Evolutionary conservation across 306 rosid genomes (phyloP).

Genomic region (Castanopsis chinensis): DNA sequence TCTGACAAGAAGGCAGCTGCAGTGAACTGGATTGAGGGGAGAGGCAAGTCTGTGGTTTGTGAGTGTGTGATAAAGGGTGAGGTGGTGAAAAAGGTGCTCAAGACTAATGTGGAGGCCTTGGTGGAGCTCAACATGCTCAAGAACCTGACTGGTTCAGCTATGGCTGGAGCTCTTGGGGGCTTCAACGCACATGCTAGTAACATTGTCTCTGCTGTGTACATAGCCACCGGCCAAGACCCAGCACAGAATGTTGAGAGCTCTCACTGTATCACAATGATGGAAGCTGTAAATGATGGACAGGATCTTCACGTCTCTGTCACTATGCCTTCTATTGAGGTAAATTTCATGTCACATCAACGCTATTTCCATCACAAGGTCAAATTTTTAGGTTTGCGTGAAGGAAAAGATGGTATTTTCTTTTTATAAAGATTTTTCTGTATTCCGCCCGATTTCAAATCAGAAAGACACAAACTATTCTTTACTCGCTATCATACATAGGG

Average conservation of each 20-base stretch:
- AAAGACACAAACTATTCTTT: too few relatives aligned
- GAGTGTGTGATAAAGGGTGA: slow-evolving; percentile 78
- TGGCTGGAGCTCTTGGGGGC: slow-evolving; percentile 96
- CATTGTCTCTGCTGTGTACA: slow-evolving; percentile 70
- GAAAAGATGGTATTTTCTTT: too few relatives aligned
- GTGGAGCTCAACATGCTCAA: slow-evolving; percentile 94
- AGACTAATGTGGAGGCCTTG: slow-evolving; percentile 66
- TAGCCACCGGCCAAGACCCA: slow-evolving; percentile 97
- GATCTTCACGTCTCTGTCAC: slow-evolving; percentile 91
- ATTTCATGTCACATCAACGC: neutral
- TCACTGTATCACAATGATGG: slow-evolving; percentile 93
- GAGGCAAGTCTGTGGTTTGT: slow-evolving; percentile 88
- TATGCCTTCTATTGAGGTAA: slow-evolving; percentile 92
- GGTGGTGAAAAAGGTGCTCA: slow-evolving; percentile 74
- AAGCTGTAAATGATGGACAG: slow-evolving; percentile 65
- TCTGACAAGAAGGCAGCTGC: slow-evolving; percentile 93
- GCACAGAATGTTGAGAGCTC: slow-evolving; percentile 95
- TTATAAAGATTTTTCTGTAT: neutral
- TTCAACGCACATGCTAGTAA: slow-evolving; percentile 96
- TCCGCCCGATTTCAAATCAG: neutral
- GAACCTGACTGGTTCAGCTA: slow-evolving; percentile 82
- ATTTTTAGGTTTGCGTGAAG: neutral
- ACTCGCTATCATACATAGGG: too few relatives aligned
- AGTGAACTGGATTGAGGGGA: slow-evolving; percentile 92
- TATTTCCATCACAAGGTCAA: neutral